phyloP scores from a whole-genome alignment of 163 green algal genomes.

The Scenedesmus sp. region DNA sequence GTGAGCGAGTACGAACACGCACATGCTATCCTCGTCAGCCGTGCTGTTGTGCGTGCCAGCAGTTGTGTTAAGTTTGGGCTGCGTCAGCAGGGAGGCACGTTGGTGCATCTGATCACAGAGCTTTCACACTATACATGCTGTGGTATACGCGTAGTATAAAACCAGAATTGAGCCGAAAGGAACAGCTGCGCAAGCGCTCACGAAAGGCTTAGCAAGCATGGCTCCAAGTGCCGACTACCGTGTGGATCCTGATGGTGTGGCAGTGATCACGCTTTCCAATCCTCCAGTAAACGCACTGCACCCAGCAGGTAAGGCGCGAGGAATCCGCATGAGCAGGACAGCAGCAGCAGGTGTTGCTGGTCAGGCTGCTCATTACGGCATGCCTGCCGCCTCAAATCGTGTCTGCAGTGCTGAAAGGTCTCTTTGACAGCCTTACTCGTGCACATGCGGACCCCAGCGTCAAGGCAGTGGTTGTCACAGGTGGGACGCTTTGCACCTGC shows the following conservation, averaged over 20 bases:
- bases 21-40: background rate
- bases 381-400: background rate
- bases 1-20: background rate
- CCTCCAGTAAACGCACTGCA: conserved; percentile 98
- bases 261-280: conserved; percentile 93
- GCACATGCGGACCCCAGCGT: conserved; percentile 78
- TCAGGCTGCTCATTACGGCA: background rate
- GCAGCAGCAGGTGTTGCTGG: conserved; percentile 20
- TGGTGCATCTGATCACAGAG: background rate
- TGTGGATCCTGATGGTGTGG: conserved; percentile 82
- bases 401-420: conserved; percentile 80
- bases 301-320: conserved; percentile 75
- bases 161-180: too few relatives aligned
- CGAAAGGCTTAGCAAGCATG: conserved; percentile 18
- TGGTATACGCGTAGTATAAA: too few relatives aligned
- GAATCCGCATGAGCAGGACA: background rate
- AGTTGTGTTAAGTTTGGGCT: background rate
- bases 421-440: conserved; percentile 83
- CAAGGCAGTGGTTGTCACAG: conserved; percentile 89
- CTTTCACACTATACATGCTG: background rate
- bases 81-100: background rate
- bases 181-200: background rate
- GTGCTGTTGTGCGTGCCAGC: conserved; percentile 7
- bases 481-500: background rate
- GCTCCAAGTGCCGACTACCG: conserved; percentile 44